These are phyloP conservation scores for Nitzschia sp. DNA, from an alignment of 108 stramenopile genomes.

Conservation along the genomic window DNA sequence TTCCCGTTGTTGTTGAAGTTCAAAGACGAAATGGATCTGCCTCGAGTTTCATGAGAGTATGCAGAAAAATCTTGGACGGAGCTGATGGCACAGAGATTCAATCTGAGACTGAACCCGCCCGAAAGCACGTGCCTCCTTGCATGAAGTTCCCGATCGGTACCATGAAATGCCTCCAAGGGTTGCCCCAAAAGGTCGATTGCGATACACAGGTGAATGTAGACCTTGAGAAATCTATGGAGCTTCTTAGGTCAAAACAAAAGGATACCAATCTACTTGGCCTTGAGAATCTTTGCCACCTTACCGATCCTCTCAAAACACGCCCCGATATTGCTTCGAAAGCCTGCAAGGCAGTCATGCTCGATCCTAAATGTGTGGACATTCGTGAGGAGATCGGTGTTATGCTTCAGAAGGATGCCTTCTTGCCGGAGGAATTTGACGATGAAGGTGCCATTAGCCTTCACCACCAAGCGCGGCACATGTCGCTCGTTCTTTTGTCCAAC, in stretches of 20 bases:
- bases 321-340: constrained; percentile 38
- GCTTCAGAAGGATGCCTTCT: constrained; percentile 39
- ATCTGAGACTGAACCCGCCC: constrained; percentile 9
- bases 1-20: constrained; percentile 65
- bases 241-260: constrained; percentile 45
- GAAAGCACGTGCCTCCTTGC: constrained; percentile 23
- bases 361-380: constrained; percentile 26
- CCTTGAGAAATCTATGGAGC: constrained; percentile 42
- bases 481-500: constrained; percentile 55
- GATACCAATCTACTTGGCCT: constrained; percentile 67
- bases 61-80: constrained; percentile 65
- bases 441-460: constrained; percentile 9
- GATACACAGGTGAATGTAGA: constrained; percentile 24
- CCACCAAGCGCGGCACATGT: constrained; percentile 50
- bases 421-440: constrained; percentile 23
- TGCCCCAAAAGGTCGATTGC: constrained; percentile 10
- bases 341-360: constrained; percentile 58
- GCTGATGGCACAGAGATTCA: constrained; percentile 50
- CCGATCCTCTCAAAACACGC: constrained; percentile 61
- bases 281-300: constrained; percentile 58
- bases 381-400: constrained; percentile 35
- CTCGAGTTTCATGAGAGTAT: constrained; percentile 62
- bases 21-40: constrained; percentile 64
- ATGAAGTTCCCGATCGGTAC: constrained; percentile 34
- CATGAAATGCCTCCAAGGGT: constrained; percentile 56